Evolutionary conservation across 495 filamentous ascomycete species (phyloP), one percentile per base, ranked within the genome.

Genomic region (Endocarpon pusillum): DNA sequence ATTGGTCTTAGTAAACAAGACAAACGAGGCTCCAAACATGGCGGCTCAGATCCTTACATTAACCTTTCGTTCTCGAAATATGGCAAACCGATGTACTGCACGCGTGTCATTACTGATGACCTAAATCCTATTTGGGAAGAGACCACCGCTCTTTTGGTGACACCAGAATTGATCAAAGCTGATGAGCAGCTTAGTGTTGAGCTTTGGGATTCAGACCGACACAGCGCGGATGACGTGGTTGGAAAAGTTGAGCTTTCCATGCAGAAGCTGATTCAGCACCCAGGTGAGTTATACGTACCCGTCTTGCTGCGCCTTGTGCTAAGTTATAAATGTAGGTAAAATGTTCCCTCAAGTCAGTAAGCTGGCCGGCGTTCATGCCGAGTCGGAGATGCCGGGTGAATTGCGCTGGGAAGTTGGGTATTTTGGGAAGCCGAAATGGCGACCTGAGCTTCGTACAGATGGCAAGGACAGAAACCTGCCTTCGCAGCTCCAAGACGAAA

Each of bases 51-150:
- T 51, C 82, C 87, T 0, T 94, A 94, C 49, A 84, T 94, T 50
- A 71, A 67, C 25, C 54, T 77, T 15, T 64, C 72, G 1, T 76
- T 77, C 55, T 75, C 69, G 9, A 93, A 96, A 54, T 96, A 92
- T 40, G 83, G 85, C 30, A 96, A 96, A 60, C 87, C 86, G 8
- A 92, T 92, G 79, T 94, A 94, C 50, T 93, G 85, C 51, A 94
- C 87, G 8, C 73, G 87, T 19, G 85, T 96, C 19, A 94, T 96
- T 37, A 78, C 82, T 10, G 86, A 94, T 49, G 81, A 94, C 42
- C 63, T 96, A 25, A 94, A 96, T 45, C 87, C 87, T 0, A 71
- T 94, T 4, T 96, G 87, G 68, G 77, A 86, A 46, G 87, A 94
- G 54, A 81, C 69, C 16, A 77, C 82, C n/a, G 84, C 83, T 15